Evolutionary conservation across 768 basidiomycete genomes (phyloP).

Genomic region (Boletus sp.): DNA sequence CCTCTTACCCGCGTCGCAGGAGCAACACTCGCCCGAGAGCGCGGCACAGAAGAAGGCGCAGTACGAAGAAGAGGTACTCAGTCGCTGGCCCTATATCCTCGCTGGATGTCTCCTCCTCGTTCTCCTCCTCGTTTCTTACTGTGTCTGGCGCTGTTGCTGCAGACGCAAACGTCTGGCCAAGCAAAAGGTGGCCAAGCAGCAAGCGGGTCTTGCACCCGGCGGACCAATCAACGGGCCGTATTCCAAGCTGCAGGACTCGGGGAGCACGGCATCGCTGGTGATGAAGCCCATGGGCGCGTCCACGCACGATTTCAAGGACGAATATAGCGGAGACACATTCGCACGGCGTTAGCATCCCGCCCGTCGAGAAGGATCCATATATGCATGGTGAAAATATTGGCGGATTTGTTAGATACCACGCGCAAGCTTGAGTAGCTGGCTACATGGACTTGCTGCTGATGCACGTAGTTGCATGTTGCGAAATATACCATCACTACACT

Average conservation of each 20-base stretch:
- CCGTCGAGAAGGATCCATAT: background rate
- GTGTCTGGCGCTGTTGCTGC: conserved; percentile 64
- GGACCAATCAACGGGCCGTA: conserved; percentile 18
- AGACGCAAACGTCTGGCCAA: conserved; percentile 35
- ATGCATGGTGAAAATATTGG: background rate
- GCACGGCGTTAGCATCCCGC: conserved; percentile 3
- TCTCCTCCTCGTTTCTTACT: conserved; percentile 43
- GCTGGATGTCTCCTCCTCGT: conserved; percentile 55
- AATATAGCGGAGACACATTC: conserved; percentile 19
- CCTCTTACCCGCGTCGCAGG: conserved; percentile 58
- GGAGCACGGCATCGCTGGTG: conserved; percentile 26
- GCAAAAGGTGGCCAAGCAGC: conserved; percentile 21
- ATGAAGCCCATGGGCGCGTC: conserved; percentile 31
- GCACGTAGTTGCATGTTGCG: conserved; percentile 7
- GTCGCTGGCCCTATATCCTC: conserved; percentile 74
- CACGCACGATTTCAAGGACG: conserved; percentile 16
- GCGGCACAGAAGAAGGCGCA: conserved; percentile 63
- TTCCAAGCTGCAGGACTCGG: conserved; percentile 25
- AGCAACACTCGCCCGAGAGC: conserved; percentile 63
- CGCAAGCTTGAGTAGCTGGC: conserved; percentile 33
- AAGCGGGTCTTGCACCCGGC: background rate
- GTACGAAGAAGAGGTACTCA: conserved; percentile 61
- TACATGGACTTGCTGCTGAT: conserved; percentile 25
- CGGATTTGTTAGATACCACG: conserved; percentile 10
- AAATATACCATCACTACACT: conserved; percentile 3